Conservation (phyloP, 192 early-diverging fungal genomes). For the Backusella psychrophila region DNA sequence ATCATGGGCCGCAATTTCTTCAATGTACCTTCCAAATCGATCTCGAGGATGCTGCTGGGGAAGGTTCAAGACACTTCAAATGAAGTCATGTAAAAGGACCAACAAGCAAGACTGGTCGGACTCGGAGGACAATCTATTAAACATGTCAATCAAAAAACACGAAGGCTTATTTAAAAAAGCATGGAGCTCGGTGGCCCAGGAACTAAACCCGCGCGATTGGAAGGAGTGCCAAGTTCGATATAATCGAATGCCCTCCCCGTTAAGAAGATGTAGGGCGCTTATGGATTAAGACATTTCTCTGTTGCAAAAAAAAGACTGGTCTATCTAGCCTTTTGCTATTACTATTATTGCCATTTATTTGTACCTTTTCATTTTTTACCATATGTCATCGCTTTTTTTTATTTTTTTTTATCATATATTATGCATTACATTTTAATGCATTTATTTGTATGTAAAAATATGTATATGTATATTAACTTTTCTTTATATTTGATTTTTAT, state of each 20-base stretch:
- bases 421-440: not conserved
- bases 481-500: not conserved
- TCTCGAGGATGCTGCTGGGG: slow-evolving; percentile 32
- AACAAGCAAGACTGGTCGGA: slow-evolving; percentile 3
- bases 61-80: slow-evolving; percentile 24
- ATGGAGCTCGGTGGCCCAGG: slow-evolving; percentile 23
- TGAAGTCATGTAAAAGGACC: slow-evolving; percentile 4
- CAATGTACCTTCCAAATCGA: slow-evolving; percentile 18
- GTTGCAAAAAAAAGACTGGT: not conserved
- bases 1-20: slow-evolving; percentile 27
- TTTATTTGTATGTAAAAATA: not conserved
- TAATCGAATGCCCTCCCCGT: not conserved
- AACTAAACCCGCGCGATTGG: slow-evolving; percentile 17
- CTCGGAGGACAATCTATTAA: slow-evolving; percentile 13
- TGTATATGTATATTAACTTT: not conserved
- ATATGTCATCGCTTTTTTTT: not conserved
- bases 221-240: slow-evolving; percentile 19
- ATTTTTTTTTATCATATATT: not conserved
- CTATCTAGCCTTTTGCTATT: not conserved
- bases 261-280: not conserved
- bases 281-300: not conserved
- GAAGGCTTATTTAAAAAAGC: slow-evolving; percentile 22
- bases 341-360: not conserved
- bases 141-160: slow-evolving; percentile 20
- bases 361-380: not conserved